Base-by-base conservation (phyloP, 176 grass and related monocot species). In the Poa pratensis region DNA sequence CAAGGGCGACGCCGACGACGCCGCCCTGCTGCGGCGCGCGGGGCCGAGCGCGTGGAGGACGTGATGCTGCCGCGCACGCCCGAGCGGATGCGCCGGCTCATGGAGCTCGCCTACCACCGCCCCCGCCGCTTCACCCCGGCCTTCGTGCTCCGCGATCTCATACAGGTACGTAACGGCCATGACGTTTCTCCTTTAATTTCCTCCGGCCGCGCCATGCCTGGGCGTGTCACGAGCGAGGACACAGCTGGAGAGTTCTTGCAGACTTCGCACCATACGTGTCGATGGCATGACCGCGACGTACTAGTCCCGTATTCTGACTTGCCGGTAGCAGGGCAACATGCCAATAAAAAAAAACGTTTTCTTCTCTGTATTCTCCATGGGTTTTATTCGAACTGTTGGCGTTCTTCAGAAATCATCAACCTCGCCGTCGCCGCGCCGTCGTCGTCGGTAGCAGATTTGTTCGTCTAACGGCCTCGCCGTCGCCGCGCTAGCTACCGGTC, bases 1-100 rank as follows among this genome's bases (percentile, higher is more conserved):
- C 57, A 97, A 94, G 87, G 84, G 55, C 30, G 88, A 88, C 35
- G 86, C 78, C 22, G 95, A 97, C 83, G 90, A 93, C 65, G 84
- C 86, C 43, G 88, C 86, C 35, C 70, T 94, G 9, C 67, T 89
- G 37, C 54, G 69, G 53, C 88, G 92, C 60, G 57, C 28, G 83
- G 88, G 7, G 88, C 79, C 6, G 80, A 83, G 3, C 69, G 58
- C 77, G 79, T 91, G 16, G 62, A 88, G 84, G 90, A 91, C 45
- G 81, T 93, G 39, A 80, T 97, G 72, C 68, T 97, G 37, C 88
- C 95, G 10, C 83, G 85, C 18, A 60, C 89, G 8, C 78, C 90
- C 7, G 32, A 84, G 23, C 40, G 26, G 43, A 64, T 97, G 57
- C 79, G 81, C 14, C 65, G 68, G 0, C 86, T 94, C 1, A 15